These are phyloP conservation scores for Dothidotthia symphoricarpi DNA, from an alignment of 2,329 filamentous ascomycete species.

Conservation along the genomic window DNA sequence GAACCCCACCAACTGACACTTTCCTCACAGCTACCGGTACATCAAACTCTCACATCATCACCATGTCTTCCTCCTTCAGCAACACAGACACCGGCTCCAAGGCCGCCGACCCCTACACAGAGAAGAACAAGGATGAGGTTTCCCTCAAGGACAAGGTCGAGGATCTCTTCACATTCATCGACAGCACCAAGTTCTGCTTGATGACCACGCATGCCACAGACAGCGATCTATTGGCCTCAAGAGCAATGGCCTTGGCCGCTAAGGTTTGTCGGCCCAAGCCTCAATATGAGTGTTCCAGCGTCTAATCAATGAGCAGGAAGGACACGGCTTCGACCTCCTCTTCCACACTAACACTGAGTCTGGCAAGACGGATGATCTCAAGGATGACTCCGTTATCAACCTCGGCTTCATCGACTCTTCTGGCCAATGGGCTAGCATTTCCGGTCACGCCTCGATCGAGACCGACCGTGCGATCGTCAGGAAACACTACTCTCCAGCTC, in stretches of 20 bases:
- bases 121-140: constrained; percentile 70
- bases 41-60: constrained; percentile 14
- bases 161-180: constrained; percentile 69
- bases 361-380: constrained; percentile 80
- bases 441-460: constrained; percentile 68
- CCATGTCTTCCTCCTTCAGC: constrained; percentile 40
- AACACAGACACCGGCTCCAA: constrained; percentile 43
- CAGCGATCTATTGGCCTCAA: constrained; percentile 68
- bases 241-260: constrained; percentile 81
- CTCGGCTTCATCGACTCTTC: constrained; percentile 73
- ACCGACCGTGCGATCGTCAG: constrained; percentile 67
- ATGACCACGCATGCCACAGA: constrained; percentile 73
- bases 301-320: constrained; percentile 56
- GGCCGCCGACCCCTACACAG: constrained; percentile 74
- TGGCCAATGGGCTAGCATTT: constrained; percentile 84
- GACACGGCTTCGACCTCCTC: constrained; percentile 74
- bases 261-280: constrained; percentile 54
- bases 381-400: constrained; percentile 71
- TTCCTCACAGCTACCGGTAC: constrained; percentile 15
- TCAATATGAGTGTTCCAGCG: too few relatives aligned
- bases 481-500: constrained; percentile 65
- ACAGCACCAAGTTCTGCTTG: constrained; percentile 78
- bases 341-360: constrained; percentile 92
- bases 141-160: constrained; percentile 72
- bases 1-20: constrained; percentile 16